Conservation (phyloP, 1,139 yeast species). For the Debaryomyces sp. region DNA sequence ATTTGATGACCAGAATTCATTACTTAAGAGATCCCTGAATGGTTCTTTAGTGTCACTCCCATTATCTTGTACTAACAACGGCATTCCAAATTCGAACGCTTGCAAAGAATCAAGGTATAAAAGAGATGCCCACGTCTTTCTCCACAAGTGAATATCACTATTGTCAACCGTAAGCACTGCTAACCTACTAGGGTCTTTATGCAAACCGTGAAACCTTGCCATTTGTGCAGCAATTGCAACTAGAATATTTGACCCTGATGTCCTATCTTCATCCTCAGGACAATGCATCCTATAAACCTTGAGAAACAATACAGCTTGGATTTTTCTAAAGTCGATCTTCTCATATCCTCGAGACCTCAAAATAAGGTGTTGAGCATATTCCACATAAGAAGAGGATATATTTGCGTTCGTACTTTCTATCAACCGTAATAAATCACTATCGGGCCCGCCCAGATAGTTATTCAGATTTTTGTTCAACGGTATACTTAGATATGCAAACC, state of each 20-base stretch:
- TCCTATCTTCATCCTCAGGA: slow-evolving; percentile 45
- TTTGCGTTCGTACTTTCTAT: background rate
- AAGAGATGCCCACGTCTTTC: slow-evolving; percentile 49
- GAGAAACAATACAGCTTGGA: slow-evolving; percentile 52
- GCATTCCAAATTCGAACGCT: slow-evolving; percentile 42
- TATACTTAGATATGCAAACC: slow-evolving; percentile 15
- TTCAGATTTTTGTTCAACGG: slow-evolving; percentile 15
- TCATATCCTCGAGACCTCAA: slow-evolving; percentile 27
- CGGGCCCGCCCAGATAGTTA: background rate
- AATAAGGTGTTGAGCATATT: slow-evolving; percentile 13
- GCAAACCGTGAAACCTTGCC: slow-evolving; percentile 56
- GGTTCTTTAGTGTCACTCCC: background rate
- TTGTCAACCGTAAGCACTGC: slow-evolving; percentile 25
- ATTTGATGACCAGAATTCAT: background rate
- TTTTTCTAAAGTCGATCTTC: slow-evolving; percentile 39
- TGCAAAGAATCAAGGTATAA: slow-evolving; percentile 44
- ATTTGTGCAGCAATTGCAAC: slow-evolving; percentile 32
- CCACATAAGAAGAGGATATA: slow-evolving; percentile 10
- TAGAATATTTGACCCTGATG: slow-evolving; percentile 7
- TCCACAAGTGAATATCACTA: slow-evolving; percentile 35
- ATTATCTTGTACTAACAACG: slow-evolving; percentile 3
- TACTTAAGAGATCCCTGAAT: background rate
- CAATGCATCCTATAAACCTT: slow-evolving; percentile 50
- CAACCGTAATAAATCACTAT: slow-evolving; percentile 4
- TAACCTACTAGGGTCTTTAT: slow-evolving; percentile 56